These are phyloP conservation scores for Bjerkandera adusta DNA, from an alignment of 1,284 basidiomycete species.

Conservation along the genomic window DNA sequence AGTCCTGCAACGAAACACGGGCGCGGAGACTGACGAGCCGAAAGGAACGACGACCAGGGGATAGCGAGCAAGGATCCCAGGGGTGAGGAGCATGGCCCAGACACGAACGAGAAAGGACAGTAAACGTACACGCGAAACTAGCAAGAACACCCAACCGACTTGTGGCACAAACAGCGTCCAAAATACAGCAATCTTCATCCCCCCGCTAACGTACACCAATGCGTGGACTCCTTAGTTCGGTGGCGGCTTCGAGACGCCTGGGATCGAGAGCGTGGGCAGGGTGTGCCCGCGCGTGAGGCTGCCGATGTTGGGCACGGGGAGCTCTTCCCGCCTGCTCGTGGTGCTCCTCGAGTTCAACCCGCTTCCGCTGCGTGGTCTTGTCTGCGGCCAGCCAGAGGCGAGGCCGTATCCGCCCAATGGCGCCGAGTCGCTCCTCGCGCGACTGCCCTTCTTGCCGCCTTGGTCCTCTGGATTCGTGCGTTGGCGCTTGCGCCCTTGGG, in stretches of 20 bases:
- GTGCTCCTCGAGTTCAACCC: constrained; percentile 25
- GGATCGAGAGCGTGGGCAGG: constrained; percentile 29
- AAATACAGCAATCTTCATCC: too few species aligned
- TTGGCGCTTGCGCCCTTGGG: constrained; percentile 34
- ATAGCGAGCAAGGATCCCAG: too few species aligned
- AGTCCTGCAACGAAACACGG: too few species aligned
- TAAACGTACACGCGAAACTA: too few species aligned
- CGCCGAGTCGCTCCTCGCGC: constrained; percentile 48
- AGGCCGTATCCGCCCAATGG: constrained; percentile 41
- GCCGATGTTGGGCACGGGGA: constrained; percentile 27
- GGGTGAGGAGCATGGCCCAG: too few species aligned
- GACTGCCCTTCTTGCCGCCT: constrained; percentile 33
- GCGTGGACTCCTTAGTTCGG: too few species aligned
- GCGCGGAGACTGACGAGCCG: too few species aligned
- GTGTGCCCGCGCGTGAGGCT: constrained; percentile 22
- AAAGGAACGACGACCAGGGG: too few species aligned
- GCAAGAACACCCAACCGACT: too few species aligned
- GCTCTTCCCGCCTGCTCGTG: constrained; percentile 21
- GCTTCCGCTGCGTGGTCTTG: constrained; percentile 38
- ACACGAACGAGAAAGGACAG: too few species aligned
- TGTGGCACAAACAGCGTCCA: too few species aligned
- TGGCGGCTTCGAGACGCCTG: constrained; percentile 11
- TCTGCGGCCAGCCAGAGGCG: constrained; percentile 30
- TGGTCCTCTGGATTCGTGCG: constrained; percentile 27
- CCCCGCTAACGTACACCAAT: too few species aligned